Percentiles rank a stretch among this genome's conserved stretches.
Conservation (phyloP, 306 rosid species). For the Acacia crassicarpa region DNA sequence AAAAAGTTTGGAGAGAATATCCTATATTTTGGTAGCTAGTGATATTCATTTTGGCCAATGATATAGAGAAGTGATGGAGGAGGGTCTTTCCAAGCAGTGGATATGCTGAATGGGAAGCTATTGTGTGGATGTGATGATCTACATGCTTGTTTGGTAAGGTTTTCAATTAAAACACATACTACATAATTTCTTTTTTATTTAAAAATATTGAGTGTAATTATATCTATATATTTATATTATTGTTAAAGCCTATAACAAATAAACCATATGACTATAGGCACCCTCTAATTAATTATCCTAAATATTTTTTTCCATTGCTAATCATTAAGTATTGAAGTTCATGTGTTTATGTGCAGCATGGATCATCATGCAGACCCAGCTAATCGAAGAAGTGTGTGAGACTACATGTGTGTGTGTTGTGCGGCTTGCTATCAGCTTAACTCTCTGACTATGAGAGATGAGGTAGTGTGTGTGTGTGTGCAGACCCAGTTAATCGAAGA, state of each 20-base stretch:
- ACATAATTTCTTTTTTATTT: background rate
- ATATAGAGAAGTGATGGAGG: slow-evolving; percentile 46
- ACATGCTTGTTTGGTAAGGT: slow-evolving; percentile 33
- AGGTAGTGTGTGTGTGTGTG: background rate
- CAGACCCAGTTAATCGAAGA: background rate
- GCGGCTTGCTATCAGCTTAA: background rate
- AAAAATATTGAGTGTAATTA: background rate
- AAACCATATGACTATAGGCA: too few species aligned
- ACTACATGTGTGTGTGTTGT: background rate
- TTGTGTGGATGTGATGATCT: slow-evolving; percentile 43
- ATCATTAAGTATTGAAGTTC: background rate
- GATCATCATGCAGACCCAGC: slow-evolving; percentile 18
- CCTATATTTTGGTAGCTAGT: too few species aligned
- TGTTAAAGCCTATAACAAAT: background rate
- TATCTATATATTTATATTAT: background rate
- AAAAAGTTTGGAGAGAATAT: too few species aligned
- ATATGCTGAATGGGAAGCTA: slow-evolving; percentile 39
- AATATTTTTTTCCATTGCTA: background rate
- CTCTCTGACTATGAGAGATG: background rate
- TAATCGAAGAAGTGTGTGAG: background rate
- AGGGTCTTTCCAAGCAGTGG: slow-evolving; percentile 51
- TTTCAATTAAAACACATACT: background rate
- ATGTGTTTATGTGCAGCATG: slow-evolving; percentile 23
- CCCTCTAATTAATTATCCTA: background rate
- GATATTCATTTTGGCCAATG: too few species aligned